Percentiles rank a stretch among this genome's conserved stretches.
Conservation (phyloP, 768 basidiomycete genomes). For the Serendipita sp. region DNA sequence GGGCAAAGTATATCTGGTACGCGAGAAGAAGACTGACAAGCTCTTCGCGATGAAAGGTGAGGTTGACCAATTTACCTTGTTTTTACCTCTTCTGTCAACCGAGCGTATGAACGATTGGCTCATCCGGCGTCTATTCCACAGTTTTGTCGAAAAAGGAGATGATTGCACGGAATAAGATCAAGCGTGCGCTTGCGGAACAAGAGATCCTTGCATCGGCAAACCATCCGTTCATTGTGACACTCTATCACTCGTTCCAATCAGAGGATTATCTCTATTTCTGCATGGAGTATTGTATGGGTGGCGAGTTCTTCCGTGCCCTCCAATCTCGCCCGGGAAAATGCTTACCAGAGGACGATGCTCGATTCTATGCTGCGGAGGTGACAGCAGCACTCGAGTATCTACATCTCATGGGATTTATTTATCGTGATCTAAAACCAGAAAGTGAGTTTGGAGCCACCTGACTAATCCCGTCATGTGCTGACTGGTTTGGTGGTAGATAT, state of each 20-base stretch:
- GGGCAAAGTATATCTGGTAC: constrained; percentile 92
- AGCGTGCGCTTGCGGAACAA: constrained; percentile 94
- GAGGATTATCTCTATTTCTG: constrained; percentile 97
- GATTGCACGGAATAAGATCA: constrained; percentile 99
- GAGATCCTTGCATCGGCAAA: constrained; percentile 97
- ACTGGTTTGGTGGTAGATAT: constrained; percentile 48
- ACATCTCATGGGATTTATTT: constrained; percentile 98
- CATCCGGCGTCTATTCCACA: constrained; percentile 21
- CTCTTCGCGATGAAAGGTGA: constrained; percentile 98
- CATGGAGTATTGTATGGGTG: constrained; percentile 99
- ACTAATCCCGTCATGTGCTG: not conserved
- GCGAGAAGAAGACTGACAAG: constrained; percentile 94
- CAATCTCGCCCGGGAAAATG: constrained; percentile 96
- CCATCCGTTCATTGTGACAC: constrained; percentile 98
- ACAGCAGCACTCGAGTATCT: constrained; percentile 95
- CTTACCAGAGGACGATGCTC: constrained; percentile 82
- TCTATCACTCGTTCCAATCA: constrained; percentile 98
- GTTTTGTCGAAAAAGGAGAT: constrained; percentile 98
- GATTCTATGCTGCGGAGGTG: constrained; percentile 98
- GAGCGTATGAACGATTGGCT: constrained; percentile 12
- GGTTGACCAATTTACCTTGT: constrained; percentile 14
- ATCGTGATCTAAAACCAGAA: constrained; percentile 97
- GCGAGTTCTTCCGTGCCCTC: constrained; percentile 96
- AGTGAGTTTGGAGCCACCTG: constrained; percentile 44
- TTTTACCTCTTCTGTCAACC: not conserved